Conservation (phyloP, 768 basidiomycete genomes). For the Mycena metata region DNA sequence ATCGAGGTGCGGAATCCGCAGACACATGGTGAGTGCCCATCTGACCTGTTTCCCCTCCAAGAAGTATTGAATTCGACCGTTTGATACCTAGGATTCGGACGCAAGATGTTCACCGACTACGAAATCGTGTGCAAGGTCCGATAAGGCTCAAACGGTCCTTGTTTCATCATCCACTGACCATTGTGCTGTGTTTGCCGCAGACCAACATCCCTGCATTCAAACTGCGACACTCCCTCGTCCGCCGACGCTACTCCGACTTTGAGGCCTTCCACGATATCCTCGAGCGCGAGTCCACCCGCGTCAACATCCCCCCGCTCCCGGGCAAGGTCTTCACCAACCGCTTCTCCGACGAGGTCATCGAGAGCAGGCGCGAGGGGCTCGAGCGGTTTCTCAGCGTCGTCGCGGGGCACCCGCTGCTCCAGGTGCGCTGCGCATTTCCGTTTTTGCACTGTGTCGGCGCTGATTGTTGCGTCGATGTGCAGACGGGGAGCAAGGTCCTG, state of each 20-base stretch:
- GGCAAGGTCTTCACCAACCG: conserved; percentile 99
- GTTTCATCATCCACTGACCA: too few relatives aligned
- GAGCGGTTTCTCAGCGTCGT: conserved; percentile 97
- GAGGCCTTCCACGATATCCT: conserved; percentile 98
- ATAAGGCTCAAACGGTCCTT: conserved; percentile 1
- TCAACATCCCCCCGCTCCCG: conserved; percentile 97
- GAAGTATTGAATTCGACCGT: conserved; percentile 1
- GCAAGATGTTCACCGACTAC: conserved; percentile 99
- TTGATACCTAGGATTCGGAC: conserved; percentile 79
- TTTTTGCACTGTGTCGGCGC: conserved; percentile 5
- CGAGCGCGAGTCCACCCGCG: conserved; percentile 95
- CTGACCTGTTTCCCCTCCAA: conserved; percentile 9
- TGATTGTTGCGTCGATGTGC: conserved; percentile 10
- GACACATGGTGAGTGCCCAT: conserved; percentile 81
- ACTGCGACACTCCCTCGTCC: conserved; percentile 90
- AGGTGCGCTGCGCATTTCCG: too few relatives aligned
- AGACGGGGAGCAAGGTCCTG: conserved; percentile 98
- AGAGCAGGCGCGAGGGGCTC: conserved; percentile 89
- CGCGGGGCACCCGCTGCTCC: conserved; percentile 95
- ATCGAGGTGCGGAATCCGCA: conserved; percentile 98
- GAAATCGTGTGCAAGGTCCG: conserved; percentile 94
- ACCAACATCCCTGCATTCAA: conserved; percentile 99
- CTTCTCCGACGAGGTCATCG: conserved; percentile 98
- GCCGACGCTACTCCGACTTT: conserved; percentile 92
- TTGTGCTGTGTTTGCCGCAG: conserved; percentile 53